phyloP scores from a whole-genome alignment of 345 rosid species.

The Gossypium longicalyx region DNA sequence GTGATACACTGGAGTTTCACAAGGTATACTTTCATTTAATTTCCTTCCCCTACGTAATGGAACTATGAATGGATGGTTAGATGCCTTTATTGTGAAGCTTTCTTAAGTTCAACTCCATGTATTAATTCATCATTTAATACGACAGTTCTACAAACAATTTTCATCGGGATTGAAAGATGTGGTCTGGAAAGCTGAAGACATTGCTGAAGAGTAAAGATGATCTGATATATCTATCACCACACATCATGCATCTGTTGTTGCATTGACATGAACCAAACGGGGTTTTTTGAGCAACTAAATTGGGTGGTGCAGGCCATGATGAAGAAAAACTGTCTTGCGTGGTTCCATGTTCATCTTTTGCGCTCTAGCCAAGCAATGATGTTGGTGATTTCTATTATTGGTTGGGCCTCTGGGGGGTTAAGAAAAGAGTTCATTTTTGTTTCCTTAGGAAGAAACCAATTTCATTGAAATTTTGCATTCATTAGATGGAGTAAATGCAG shows the following conservation, averaged over 20 bases:
- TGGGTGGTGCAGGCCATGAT: neutral
- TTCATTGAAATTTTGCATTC: slow-evolving; percentile 4
- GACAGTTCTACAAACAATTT: slow-evolving; percentile 74
- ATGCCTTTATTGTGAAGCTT: neutral
- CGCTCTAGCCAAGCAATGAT: no score
- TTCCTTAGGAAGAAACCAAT: neutral
- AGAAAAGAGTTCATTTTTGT: neutral
- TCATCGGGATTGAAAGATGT: slow-evolving; percentile 75
- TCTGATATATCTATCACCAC: neutral
- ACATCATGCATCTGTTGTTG: neutral
- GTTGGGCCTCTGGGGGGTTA: neutral
- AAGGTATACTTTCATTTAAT: slow-evolving; percentile 38
- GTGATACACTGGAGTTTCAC: slow-evolving; percentile 92
- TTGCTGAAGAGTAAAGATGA: slow-evolving; percentile 36
- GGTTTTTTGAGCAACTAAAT: neutral
- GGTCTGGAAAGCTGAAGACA: slow-evolving; percentile 70
- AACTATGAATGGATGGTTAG: neutral
- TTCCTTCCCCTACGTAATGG: neutral
- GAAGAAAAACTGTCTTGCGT: neutral
- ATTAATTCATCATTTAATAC: slow-evolving; percentile 9
- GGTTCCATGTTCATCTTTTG: no score
- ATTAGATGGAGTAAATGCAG: neutral
- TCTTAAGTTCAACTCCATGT: neutral
- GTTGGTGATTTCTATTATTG: neutral
- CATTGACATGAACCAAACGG: neutral